phyloP scores from a whole-genome alignment of 192 early-diverging fungal species.

The Obelidium mucronatum region DNA sequence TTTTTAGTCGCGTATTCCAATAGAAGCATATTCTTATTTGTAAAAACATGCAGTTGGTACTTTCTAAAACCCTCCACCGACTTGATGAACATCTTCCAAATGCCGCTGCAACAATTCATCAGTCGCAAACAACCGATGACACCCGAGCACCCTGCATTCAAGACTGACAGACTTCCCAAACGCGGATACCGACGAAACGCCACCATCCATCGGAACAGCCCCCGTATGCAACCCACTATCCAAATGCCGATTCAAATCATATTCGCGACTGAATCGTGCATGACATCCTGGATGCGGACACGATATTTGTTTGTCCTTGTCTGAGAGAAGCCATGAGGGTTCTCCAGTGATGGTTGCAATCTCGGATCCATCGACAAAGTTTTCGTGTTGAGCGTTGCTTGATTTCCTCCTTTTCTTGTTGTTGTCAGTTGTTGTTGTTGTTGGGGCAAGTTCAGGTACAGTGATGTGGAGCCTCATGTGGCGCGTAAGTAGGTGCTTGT shows the following conservation, averaged over 20 bases:
- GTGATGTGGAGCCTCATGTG: not conserved
- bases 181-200: not conserved
- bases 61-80: not conserved
- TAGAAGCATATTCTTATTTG: too few species aligned
- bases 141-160: not conserved
- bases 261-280: not conserved
- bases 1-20: too few species aligned
- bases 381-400: too few species aligned
- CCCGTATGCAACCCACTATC: not conserved
- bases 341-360: too few species aligned
- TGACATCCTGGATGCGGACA: not conserved
- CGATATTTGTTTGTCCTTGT: not conserved
- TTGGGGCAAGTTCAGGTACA: not conserved
- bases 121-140: not conserved
- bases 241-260: conserved; percentile 3
- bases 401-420: too few species aligned
- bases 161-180: too few species aligned
- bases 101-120: not conserved
- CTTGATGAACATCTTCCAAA: not conserved
- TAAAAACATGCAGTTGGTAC: too few species aligned
- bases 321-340: too few species aligned
- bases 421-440: too few species aligned
- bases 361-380: too few species aligned
- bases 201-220: not conserved
- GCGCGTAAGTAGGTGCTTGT: conserved; percentile 22